Evolutionary conservation across 2,329 filamentous ascomycete species (phyloP).

Genomic region (Colletotrichum tropicicola): DNA sequence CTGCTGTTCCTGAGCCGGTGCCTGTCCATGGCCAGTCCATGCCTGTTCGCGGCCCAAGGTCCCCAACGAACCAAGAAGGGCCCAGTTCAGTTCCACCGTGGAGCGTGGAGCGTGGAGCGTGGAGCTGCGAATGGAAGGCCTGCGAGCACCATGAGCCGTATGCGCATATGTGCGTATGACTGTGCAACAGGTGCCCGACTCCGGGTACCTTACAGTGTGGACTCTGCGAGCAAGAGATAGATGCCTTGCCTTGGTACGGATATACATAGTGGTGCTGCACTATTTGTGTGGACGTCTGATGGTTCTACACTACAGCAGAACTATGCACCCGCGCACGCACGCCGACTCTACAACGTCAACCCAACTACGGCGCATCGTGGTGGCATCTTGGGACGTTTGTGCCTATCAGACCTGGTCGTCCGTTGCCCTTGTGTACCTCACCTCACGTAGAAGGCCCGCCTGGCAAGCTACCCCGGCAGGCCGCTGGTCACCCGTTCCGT

Average conservation of each 20-base stretch:
- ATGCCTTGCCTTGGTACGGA: neutral
- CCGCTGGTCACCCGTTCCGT: neutral
- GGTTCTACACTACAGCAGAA: too few species aligned
- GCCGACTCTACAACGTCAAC: neutral
- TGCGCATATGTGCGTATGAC: neutral
- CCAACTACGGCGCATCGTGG: too few species aligned
- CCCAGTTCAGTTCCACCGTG: conserved; percentile 10
- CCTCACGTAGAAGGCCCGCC: too few species aligned
- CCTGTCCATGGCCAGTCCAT: conserved; percentile 7
- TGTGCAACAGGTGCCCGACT: conserved; percentile 11
- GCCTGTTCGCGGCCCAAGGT: conserved; percentile 11
- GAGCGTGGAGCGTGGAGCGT: neutral
- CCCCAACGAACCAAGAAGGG: neutral
- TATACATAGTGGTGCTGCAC: neutral
- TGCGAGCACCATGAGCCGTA: neutral
- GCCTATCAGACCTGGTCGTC: too few species aligned
- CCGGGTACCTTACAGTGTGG: conserved; percentile 25
- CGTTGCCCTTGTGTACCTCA: too few species aligned
- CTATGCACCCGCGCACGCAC: neutral
- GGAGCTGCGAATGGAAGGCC: neutral
- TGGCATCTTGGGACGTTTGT: too few species aligned
- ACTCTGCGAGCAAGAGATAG: neutral
- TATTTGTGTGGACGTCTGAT: too few species aligned
- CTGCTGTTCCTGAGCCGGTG: conserved; percentile 3
- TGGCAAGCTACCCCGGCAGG: neutral